phyloP scores from a whole-genome alignment of 75 land plant genomes.

The Larix kaempferi region DNA sequence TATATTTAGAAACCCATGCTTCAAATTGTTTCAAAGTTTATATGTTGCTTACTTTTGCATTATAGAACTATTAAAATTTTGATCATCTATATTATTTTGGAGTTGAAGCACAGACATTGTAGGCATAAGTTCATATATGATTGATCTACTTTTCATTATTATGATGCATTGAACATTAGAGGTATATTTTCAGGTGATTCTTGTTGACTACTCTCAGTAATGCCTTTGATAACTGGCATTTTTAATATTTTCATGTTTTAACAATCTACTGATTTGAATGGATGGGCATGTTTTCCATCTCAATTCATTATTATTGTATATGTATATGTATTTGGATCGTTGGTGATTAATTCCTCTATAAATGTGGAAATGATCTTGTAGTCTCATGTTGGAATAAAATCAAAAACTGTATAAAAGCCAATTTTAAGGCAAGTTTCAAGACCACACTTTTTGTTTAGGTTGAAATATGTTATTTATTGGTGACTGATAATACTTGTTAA shows the following conservation, averaged over 20 bases:
- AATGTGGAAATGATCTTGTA: constrained; percentile 17
- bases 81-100: not conserved
- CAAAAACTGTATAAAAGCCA: too few relatives aligned
- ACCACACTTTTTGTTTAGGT: too few relatives aligned
- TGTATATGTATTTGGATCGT: constrained; percentile 10
- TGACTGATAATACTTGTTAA: too few relatives aligned
- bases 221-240: not conserved
- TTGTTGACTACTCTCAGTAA: not conserved
- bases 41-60: not conserved
- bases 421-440: too few relatives aligned
- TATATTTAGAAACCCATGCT: not conserved
- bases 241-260: not conserved
- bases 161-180: not conserved
- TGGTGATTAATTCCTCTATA: constrained; percentile 25
- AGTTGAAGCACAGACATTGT: not conserved
- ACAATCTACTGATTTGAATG: not conserved
- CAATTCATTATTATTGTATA: not conserved
- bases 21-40: not conserved
- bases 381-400: constrained; percentile 5
- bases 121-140: not conserved
- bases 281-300: not conserved
- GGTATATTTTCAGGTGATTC: not conserved
- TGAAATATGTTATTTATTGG: too few relatives aligned
- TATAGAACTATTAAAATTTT: too few relatives aligned
- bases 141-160: not conserved